A percentile compares a stretch with the other conserved stretches of the same genome.
phyloP scores from a whole-genome alignment of 2,329 filamentous ascomycete genomes.

The Metarhizium humberi region DNA sequence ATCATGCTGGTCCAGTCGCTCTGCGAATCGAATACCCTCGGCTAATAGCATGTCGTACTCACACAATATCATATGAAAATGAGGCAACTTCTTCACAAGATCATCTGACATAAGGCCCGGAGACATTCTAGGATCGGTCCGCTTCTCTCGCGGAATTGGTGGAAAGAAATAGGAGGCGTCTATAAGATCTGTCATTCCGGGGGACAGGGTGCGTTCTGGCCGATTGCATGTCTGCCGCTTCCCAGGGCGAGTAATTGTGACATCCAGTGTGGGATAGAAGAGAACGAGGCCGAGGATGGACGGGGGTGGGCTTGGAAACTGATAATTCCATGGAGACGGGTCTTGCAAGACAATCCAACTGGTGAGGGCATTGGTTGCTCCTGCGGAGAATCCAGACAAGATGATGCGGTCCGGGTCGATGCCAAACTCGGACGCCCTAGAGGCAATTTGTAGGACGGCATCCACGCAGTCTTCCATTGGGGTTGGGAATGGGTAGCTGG shows the following conservation, averaged over 20 bases:
- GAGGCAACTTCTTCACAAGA: constrained; percentile 40
- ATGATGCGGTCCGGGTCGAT: constrained; percentile 48
- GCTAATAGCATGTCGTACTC: constrained; percentile 57
- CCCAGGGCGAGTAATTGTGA: constrained; percentile 44
- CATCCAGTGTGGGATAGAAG: constrained; percentile 56
- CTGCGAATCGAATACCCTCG: constrained; percentile 52
- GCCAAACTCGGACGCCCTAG: constrained; percentile 45
- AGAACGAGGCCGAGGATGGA: constrained; percentile 42
- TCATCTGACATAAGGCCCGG: constrained; percentile 47
- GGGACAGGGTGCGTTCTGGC: constrained; percentile 50
- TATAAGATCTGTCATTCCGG: constrained; percentile 51
- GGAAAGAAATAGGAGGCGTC: constrained; percentile 53
- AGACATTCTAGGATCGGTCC: constrained; percentile 46
- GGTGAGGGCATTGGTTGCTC: constrained; percentile 45
- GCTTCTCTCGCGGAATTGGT: constrained; percentile 31
- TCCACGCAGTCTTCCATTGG: constrained; percentile 58
- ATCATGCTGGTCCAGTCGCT: constrained; percentile 35
- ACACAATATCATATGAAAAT: constrained; percentile 50
- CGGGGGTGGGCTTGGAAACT: constrained; percentile 28
- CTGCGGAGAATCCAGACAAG: constrained; percentile 56
- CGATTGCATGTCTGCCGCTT: constrained; percentile 44
- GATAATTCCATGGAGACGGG: constrained; percentile 30
- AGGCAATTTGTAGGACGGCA: constrained; percentile 50
- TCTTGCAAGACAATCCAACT: constrained; percentile 36
- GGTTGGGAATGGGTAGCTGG: constrained; percentile 53